A percentile compares a stretch with the other conserved stretches of the same genome.
These are phyloP conservation scores for Sporisorium iseilematis-ciliati DNA, from an alignment of 1,284 basidiomycete species.

Conservation along the genomic window DNA sequence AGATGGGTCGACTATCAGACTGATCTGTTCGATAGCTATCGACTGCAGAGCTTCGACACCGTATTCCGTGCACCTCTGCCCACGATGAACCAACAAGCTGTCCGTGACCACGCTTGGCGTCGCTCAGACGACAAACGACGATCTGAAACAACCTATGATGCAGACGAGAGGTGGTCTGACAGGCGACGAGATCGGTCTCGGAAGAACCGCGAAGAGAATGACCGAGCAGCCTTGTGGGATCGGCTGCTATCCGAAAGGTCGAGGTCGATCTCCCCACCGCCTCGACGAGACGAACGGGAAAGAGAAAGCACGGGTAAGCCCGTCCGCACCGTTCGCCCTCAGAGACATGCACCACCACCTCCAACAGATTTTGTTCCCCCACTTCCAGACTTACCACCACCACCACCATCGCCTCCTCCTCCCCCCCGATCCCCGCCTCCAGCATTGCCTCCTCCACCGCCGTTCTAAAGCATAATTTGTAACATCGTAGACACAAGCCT, in stretches of 20 bases:
- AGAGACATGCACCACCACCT: background rate
- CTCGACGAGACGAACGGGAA: background rate
- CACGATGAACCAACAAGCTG: conserved; percentile 1
- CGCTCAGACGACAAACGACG: background rate
- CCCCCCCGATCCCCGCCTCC: conserved; percentile 20
- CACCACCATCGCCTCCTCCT: conserved; percentile 6
- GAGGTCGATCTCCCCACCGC: conserved; percentile 16
- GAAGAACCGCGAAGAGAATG: background rate
- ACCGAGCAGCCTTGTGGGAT: conserved; percentile 21
- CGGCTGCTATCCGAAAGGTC: conserved; percentile 5
- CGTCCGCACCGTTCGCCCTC: background rate
- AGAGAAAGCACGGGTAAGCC: background rate
- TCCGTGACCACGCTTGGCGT: background rate
- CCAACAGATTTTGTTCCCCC: background rate
- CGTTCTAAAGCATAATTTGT: background rate
- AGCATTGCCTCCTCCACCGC: conserved; percentile 7
- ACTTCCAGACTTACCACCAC: background rate
- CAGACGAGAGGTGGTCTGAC: background rate
- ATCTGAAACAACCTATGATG: background rate
- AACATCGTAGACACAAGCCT: background rate
- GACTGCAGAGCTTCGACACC: conserved; percentile 31
- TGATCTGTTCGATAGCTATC: conserved; percentile 34
- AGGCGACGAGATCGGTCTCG: background rate
- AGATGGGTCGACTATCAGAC: conserved; percentile 37
- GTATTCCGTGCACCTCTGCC: conserved; percentile 23